Conservation (phyloP, 2,329 filamentous ascomycete species). For the Neonectria neomacrospora region DNA sequence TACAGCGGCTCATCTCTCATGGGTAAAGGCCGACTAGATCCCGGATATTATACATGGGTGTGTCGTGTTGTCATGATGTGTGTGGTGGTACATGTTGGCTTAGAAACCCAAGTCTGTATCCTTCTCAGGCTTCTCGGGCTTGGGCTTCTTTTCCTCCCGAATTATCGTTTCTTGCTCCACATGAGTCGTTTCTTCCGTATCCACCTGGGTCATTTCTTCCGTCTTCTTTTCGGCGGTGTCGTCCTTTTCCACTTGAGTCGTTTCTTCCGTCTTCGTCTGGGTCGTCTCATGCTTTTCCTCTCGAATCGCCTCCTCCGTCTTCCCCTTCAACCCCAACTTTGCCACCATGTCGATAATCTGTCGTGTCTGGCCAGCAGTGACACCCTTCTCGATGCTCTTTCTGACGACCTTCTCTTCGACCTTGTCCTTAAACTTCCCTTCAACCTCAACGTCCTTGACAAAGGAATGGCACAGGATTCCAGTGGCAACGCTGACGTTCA, state of each 20-base stretch:
- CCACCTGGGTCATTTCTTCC: conserved; percentile 14
- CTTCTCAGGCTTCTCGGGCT: conserved; percentile 9
- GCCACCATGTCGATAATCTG: conserved; percentile 9
- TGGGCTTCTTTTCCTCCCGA: conserved; percentile 13
- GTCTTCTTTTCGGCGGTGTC: conserved; percentile 6
- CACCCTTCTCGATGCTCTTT: conserved; percentile 12
- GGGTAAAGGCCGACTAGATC: conserved; percentile 31
- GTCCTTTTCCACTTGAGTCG: conserved; percentile 8
- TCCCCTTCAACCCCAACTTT: background rate
- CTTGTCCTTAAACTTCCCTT: conserved; percentile 38
- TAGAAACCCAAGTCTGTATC: conserved; percentile 28
- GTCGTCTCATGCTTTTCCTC: background rate
- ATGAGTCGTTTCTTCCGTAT: conserved; percentile 13
- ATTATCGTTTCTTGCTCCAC: background rate
- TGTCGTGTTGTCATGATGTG: conserved; percentile 26
- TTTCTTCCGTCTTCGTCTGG: background rate
- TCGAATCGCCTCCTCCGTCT: background rate
- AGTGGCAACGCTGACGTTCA: conserved; percentile 93
- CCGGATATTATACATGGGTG: conserved; percentile 36
- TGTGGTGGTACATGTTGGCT: conserved; percentile 8
- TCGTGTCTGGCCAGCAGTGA: background rate
- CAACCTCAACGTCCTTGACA: conserved; percentile 53
- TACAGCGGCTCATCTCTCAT: conserved; percentile 28
- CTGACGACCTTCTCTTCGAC: background rate
- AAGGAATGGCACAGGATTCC: conserved; percentile 80